phyloP scores from a whole-genome alignment of 176 grass and related monocot species.

The Oryza punctata region DNA sequence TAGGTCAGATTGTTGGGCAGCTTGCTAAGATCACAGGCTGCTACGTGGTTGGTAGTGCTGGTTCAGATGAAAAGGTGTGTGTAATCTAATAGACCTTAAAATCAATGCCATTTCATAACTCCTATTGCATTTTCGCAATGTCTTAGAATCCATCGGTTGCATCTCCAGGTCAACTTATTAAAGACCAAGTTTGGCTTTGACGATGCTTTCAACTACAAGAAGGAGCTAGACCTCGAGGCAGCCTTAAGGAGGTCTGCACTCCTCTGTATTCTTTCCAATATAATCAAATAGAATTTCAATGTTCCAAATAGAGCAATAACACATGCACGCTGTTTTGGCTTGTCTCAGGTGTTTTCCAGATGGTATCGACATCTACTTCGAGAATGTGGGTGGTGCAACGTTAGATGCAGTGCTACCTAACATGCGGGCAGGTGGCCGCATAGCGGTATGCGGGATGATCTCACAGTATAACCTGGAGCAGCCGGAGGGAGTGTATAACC shows the following conservation, averaged over 20 bases:
- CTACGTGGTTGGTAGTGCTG: conserved; percentile 56
- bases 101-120: no score
- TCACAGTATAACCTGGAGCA: conserved; percentile 55
- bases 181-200: conserved; percentile 60
- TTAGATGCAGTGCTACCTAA: conserved; percentile 57
- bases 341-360: conserved; percentile 47
- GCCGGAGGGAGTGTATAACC: conserved; percentile 22
- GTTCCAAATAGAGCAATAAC: no score
- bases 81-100: background rate
- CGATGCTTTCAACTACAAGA: conserved; percentile 77
- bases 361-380: conserved; percentile 78
- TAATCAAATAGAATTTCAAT: background rate
- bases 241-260: conserved; percentile 41
- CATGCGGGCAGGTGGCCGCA: conserved; percentile 45
- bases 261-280: background rate
- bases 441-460: conserved; percentile 51
- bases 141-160: background rate
- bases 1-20: conserved; percentile 64
- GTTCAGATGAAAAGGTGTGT: conserved; percentile 56
- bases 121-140: background rate
- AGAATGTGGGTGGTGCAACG: conserved; percentile 67
- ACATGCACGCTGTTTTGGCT: no score
- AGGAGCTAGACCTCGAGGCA: conserved; percentile 43
- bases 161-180: conserved; percentile 49
- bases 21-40: conserved; percentile 60